A percentile compares a stretch with the other conserved stretches of the same genome.
phyloP scores from a whole-genome alignment of 768 basidiomycete species.

The Suillus brevipes region DNA sequence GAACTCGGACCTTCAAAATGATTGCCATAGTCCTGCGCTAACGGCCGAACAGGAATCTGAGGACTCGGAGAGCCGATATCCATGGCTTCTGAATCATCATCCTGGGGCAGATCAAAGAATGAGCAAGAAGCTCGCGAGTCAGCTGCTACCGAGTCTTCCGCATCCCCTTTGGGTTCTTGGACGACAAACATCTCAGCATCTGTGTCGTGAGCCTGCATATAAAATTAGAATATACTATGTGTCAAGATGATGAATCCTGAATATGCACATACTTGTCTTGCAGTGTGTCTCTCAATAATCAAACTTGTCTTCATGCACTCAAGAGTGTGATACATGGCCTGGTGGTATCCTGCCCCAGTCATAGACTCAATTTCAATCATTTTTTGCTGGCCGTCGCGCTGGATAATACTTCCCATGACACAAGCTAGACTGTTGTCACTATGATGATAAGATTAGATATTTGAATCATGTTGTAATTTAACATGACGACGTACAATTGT shows the following conservation, averaged over 20 bases:
- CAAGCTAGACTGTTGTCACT: constrained; percentile 26
- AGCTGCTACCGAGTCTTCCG: neutral
- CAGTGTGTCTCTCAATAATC: constrained; percentile 9
- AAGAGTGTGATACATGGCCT: constrained; percentile 29
- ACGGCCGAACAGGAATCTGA: neutral
- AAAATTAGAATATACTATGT: neutral
- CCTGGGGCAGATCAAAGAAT: neutral
- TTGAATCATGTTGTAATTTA: neutral
- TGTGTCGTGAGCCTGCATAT: constrained; percentile 3
- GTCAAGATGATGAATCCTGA: neutral
- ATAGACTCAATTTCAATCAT: constrained; percentile 19
- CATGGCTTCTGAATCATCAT: neutral
- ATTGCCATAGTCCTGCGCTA: neutral
- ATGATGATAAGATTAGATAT: neutral
- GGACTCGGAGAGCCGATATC: too few relatives aligned
- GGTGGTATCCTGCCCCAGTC: constrained; percentile 19
- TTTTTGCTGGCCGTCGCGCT: neutral
- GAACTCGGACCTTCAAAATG: neutral
- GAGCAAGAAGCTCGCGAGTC: neutral
- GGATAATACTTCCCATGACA: constrained; percentile 8
- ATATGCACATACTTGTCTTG: constrained; percentile 9
- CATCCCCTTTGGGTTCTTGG: neutral
- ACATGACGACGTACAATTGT: neutral
- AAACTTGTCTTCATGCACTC: constrained; percentile 21
- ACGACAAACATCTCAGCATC: neutral